Evolutionary conservation across 108 stramenopile genomes (phyloP).

Genomic region (Poteriospumella lacustris): DNA sequence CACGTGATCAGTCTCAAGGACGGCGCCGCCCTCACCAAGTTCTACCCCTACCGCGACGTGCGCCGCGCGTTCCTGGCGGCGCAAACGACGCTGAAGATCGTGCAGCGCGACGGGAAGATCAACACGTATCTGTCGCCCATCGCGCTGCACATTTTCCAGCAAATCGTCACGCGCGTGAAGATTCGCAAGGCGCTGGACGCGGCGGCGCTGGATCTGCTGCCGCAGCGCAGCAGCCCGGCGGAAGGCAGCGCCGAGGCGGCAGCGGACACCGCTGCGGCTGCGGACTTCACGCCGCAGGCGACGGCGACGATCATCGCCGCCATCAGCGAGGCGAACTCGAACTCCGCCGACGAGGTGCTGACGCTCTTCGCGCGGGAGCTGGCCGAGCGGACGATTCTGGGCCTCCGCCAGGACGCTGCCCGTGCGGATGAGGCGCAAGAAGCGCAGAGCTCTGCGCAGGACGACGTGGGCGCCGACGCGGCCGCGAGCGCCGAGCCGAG

Average conservation of each 20-base stretch:
- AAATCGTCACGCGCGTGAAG: constrained; percentile 19
- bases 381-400: neutral
- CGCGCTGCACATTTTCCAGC: constrained; percentile 18
- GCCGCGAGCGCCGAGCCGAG: neutral
- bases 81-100: neutral
- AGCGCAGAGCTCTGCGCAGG: neutral
- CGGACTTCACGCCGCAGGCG: neutral
- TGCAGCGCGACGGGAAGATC: neutral
- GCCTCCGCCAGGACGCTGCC: neutral
- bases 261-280: neutral
- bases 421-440: neutral
- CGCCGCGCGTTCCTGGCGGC: neutral
- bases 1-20: constrained; percentile 17
- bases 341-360: neutral
- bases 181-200: neutral
- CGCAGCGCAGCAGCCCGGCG: neutral
- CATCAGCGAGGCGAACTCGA: neutral
- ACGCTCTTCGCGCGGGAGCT: neutral
- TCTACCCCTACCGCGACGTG: neutral
- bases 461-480: neutral
- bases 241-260: neutral
- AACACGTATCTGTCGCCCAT: neutral
- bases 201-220: neutral
- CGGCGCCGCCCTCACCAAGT: constrained; percentile 4
- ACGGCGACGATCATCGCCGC: neutral